These are phyloP conservation scores for Quercus lobata DNA, from an alignment of 331 rosid genomes.

Conservation along the genomic window DNA sequence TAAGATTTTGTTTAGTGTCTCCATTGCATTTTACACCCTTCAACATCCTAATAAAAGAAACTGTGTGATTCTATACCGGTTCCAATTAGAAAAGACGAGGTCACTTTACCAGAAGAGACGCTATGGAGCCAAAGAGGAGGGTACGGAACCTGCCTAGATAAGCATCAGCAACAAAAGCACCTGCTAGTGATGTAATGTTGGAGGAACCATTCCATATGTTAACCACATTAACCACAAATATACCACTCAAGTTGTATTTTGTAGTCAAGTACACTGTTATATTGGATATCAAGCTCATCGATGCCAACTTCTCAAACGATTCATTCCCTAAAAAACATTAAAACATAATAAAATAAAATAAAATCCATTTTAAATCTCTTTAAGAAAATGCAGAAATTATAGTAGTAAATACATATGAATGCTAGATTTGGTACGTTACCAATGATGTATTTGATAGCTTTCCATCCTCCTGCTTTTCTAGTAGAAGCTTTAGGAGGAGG, in stretches of 20 bases:
- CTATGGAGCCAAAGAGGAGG: slow-evolving; percentile 53
- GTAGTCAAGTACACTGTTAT: slow-evolving; percentile 49
- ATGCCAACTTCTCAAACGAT: slow-evolving; percentile 87
- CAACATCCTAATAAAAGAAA: not conserved
- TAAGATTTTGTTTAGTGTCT: too few relatives aligned
- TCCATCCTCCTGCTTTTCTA: slow-evolving; percentile 63
- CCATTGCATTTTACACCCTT: too few relatives aligned
- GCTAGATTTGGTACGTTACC: slow-evolving; percentile 16
- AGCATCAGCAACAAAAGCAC: slow-evolving; percentile 76
- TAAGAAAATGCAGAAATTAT: not conserved
- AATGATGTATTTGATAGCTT: slow-evolving; percentile 60
- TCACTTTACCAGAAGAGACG: slow-evolving; percentile 61
- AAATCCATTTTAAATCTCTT: not conserved
- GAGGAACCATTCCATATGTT: slow-evolving; percentile 76
- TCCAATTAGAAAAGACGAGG: not conserved
- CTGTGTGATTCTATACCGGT: not conserved
- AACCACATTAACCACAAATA: slow-evolving; percentile 53
- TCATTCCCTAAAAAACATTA: slow-evolving; percentile 44
- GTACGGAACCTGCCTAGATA: slow-evolving; percentile 70
- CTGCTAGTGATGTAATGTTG: slow-evolving; percentile 55
- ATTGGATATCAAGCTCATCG: slow-evolving; percentile 78
- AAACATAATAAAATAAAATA: not conserved
- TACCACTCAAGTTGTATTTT: slow-evolving; percentile 52
- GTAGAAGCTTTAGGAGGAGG: not conserved
- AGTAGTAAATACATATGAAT: not conserved